Evolutionary conservation across 2,329 filamentous ascomycete genomes (phyloP), one percentile per base, ranked within the genome.

Genomic region (Microdochium bolleyi): DNA sequence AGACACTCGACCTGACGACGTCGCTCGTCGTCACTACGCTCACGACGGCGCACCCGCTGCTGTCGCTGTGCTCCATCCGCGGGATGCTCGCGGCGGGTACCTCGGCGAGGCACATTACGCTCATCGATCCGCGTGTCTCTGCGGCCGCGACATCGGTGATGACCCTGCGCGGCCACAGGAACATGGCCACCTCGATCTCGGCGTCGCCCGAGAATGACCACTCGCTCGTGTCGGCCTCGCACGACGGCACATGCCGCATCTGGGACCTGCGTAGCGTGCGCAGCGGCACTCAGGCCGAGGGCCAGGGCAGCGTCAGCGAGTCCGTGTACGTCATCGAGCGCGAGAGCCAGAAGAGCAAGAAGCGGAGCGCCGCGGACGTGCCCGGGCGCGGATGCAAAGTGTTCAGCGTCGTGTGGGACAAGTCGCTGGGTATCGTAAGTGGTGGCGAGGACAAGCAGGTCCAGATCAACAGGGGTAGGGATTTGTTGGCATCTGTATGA

Each of bases 381-480:
- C 85, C 83, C 8, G 92, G 92, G 2, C 89, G 94, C 55, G 91
- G 91, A 24, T 82, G 86, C 56, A 97, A 97, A 79, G 90, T 99
- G 49, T 89, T 97, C 68, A 82, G 83, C 32, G 88, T 97, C 4
- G 80, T 77, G 54, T 99, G 94, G 94, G 89, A 96, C 69, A 76
- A 78, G 66, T 81, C 84, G 7, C 83, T 95, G 64, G 95, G 94
- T 1, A 92, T 99, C 66, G 87, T 96, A 48, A 95, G 89, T 63
- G 91, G 78, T 46, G 91, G 92, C 16, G 92, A 97, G 78, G 94
- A 99, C 66, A 96, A 94, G 74, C 85, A 83, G 73, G 85, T 99
- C 62, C 94, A 99, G 75, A 84, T 99, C 55, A 96, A 99, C 70
- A 79, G 80, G 59, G 85, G 83, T 19, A 77, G 80, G 56, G 79